Percentiles rank a stretch among this genome's conserved stretches.
phyloP scores from a whole-genome alignment of 148 eudicot species.

The Rhododendron simsii region DNA sequence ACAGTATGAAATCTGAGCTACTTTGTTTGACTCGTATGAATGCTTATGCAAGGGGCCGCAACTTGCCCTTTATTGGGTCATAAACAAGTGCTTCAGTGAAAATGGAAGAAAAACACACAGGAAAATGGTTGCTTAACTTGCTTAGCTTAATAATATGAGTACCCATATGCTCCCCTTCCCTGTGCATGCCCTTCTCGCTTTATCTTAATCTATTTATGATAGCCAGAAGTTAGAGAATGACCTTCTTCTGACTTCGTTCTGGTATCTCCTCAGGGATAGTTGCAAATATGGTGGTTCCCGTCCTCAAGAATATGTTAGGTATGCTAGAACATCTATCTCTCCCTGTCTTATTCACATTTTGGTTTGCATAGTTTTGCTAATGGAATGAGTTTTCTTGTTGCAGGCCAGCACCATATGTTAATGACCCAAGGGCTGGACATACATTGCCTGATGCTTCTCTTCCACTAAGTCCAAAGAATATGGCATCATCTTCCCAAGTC shows the following conservation, averaged over 20 bases:
- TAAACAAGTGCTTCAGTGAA: not conserved
- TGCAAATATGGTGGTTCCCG: constrained; percentile 12
- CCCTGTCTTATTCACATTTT: constrained; percentile 3
- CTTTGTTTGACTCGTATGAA: not conserved
- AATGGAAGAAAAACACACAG: not conserved
- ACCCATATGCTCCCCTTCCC: not conserved
- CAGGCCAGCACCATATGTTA: constrained; percentile 36
- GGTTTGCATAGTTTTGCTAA: not conserved
- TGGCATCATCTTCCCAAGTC: constrained; percentile 21
- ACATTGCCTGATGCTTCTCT: constrained; percentile 22
- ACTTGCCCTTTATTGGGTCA: not conserved
- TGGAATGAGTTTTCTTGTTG: constrained; percentile 14
- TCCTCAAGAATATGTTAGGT: constrained; percentile 20
- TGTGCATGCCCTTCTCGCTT: not conserved
- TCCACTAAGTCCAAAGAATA: constrained; percentile 28
- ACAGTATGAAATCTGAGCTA: not conserved
- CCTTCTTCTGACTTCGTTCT: not conserved
- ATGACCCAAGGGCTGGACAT: constrained; percentile 27
- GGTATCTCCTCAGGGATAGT: constrained; percentile 11
- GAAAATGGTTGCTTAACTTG: not conserved
- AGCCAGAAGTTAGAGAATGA: not conserved
- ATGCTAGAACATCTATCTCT: constrained; percentile 4
- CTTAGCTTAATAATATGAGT: not conserved
- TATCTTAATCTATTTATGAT: not conserved
- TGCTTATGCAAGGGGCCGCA: not conserved